Conservation (phyloP, 768 basidiomycete species). For the Psilocybe sp. region DNA sequence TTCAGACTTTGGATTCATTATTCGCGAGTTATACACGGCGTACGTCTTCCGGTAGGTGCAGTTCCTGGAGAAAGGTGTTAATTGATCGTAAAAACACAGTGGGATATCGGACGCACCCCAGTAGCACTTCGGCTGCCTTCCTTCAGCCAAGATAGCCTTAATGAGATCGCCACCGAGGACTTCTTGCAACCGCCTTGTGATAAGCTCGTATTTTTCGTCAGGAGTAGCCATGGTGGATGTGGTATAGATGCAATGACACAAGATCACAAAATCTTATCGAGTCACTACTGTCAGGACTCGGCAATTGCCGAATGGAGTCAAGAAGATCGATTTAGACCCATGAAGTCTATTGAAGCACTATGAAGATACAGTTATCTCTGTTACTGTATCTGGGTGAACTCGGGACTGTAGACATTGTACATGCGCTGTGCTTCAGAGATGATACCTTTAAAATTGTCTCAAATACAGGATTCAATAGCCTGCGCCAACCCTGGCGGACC, state of each 20-base stretch:
- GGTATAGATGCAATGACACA: not conserved
- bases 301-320: no score
- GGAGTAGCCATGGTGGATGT: slow-evolving; percentile 28
- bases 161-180: slow-evolving; percentile 84
- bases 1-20: not conserved
- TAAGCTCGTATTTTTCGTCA: slow-evolving; percentile 70
- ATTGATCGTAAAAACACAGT: slow-evolving; percentile 7
- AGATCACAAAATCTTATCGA: slow-evolving; percentile 5
- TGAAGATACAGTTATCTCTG: no score
- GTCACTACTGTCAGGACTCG: no score
- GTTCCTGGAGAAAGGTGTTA: slow-evolving; percentile 54
- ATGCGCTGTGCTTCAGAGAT: no score
- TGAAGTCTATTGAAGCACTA: no score
- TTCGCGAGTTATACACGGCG: slow-evolving; percentile 25
- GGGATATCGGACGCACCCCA: slow-evolving; percentile 64
- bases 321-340: no score
- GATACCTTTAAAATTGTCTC: no score
- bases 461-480: no score
- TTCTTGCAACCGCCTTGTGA: slow-evolving; percentile 84
- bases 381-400: no score
- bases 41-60: slow-evolving; percentile 92
- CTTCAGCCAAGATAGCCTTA: slow-evolving; percentile 76
- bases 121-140: slow-evolving; percentile 78
- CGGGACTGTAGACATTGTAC: no score
- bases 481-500: no score